Conservation (phyloP, 2,329 filamentous ascomycete genomes). For the Ascochyta koolunga region DNA sequence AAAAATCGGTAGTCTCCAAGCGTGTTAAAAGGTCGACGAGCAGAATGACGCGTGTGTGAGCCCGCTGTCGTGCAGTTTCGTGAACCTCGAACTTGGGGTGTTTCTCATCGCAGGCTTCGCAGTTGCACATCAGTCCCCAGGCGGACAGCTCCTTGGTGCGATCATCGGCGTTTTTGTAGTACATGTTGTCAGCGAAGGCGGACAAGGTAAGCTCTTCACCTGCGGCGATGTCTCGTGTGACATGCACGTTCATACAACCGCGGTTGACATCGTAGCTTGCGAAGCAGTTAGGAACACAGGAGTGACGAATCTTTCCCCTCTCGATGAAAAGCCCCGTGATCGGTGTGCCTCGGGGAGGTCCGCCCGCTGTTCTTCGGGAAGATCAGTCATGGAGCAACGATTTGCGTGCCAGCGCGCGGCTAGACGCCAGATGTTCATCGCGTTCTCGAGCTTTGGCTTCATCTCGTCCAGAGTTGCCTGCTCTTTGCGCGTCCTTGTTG, state of each 20-base stretch:
- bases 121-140: slow-evolving; percentile 16
- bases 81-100: slow-evolving; percentile 5
- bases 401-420: slow-evolving; percentile 20
- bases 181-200: slow-evolving; percentile 5
- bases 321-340: slow-evolving; percentile 36
- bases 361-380: not conserved
- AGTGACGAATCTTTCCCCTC: slow-evolving; percentile 41
- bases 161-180: slow-evolving; percentile 11
- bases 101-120: slow-evolving; percentile 14
- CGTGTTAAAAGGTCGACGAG: slow-evolving; percentile 1
- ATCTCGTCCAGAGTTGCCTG: not conserved
- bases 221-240: not conserved
- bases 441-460: not conserved
- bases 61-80: slow-evolving; percentile 5
- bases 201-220: slow-evolving; percentile 20
- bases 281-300: slow-evolving; percentile 26
- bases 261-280: slow-evolving; percentile 8
- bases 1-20: not conserved
- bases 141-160: not conserved
- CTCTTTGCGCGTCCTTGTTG: not conserved
- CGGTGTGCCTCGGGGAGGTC: not conserved
- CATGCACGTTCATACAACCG: slow-evolving; percentile 20
- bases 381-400: slow-evolving; percentile 9
- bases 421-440: slow-evolving; percentile 8
- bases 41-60: slow-evolving; percentile 3